Percentiles rank a stretch among this genome's conserved stretches.
phyloP scores from a whole-genome alignment of 371 early-diverging fungal genomes.

The Dinochytrium kinnereticum region DNA sequence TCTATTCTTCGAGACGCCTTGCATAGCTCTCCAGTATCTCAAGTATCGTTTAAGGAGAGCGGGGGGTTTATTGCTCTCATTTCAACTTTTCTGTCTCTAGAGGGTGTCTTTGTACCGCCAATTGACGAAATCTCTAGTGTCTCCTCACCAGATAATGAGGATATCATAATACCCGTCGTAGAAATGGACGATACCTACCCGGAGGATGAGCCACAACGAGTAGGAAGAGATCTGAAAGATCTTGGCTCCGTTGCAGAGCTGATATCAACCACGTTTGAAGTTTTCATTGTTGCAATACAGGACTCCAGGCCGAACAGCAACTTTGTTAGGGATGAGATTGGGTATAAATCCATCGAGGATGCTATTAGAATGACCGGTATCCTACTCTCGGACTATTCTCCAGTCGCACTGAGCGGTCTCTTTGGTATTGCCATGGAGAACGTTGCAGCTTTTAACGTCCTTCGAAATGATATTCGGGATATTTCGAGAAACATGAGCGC shows the following conservation, averaged over 20 bases:
- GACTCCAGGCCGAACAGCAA: constrained; percentile 60
- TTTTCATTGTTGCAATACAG: constrained; percentile 63
- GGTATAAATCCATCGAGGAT: constrained; percentile 50
- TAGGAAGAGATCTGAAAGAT: background rate
- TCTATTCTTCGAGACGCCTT: background rate
- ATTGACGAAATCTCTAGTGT: too few species aligned
- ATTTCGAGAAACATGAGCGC: background rate
- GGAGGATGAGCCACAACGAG: background rate
- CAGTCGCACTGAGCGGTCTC: constrained; percentile 63
- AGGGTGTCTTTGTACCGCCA: background rate
- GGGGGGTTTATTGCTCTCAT: background rate
- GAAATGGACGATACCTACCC: background rate
- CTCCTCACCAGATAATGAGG: too few species aligned
- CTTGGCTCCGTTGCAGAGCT: background rate
- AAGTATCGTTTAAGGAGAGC: background rate
- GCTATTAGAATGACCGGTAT: constrained; percentile 67
- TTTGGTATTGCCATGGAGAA: constrained; percentile 69
- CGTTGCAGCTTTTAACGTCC: constrained; percentile 53
- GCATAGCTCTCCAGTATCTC: background rate
- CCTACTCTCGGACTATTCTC: constrained; percentile 46
- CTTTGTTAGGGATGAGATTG: constrained; percentile 46
- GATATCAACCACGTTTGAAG: constrained; percentile 5
- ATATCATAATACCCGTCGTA: too few species aligned
- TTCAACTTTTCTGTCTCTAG: background rate
- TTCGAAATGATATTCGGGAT: constrained; percentile 27